Conservation (phyloP, 2,329 filamentous ascomycete genomes). For the Neopestalotiopsis sp. region DNA sequence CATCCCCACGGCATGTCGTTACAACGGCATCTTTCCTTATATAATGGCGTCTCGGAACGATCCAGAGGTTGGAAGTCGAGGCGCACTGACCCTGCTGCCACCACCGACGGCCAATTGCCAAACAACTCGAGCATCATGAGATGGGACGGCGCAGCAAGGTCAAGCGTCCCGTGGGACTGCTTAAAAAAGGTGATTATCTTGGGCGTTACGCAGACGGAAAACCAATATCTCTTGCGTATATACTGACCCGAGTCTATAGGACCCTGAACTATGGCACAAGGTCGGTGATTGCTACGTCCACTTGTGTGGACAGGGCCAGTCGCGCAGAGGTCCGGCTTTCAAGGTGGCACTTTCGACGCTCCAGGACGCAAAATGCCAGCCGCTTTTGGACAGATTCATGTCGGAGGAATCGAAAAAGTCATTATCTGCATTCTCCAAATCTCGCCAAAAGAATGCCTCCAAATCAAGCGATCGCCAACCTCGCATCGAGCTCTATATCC, state of each 20-base stretch:
- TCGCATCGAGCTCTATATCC: constrained; percentile 74
- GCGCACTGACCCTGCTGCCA: constrained; percentile 32
- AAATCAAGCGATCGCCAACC: constrained; percentile 16
- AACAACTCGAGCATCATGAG: constrained; percentile 44
- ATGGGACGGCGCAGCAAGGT: constrained; percentile 56
- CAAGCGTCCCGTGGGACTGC: constrained; percentile 50
- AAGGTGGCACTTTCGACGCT: constrained; percentile 65
- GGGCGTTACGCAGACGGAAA: background rate
- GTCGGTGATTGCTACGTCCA: constrained; percentile 74
- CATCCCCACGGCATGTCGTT: constrained; percentile 20
- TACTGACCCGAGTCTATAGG: constrained; percentile 51
- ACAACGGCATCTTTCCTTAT: constrained; percentile 29
- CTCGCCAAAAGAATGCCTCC: constrained; percentile 24
- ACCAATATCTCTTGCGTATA: background rate
- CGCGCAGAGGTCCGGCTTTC: constrained; percentile 70
- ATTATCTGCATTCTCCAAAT: constrained; percentile 32
- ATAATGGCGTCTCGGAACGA: constrained; percentile 40
- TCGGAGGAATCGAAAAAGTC: constrained; percentile 34
- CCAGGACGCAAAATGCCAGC: constrained; percentile 61
- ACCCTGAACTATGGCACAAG: constrained; percentile 72
- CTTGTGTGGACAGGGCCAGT: constrained; percentile 69
- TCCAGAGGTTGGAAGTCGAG: constrained; percentile 41
- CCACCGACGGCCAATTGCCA: constrained; percentile 32
- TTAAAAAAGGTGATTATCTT: constrained; percentile 49
- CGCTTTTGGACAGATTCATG: constrained; percentile 61